Evolutionary conservation across 2,329 filamentous ascomycete species (phyloP), one percentile per base, ranked within the genome.

Genomic region (Didymella segeticola): DNA sequence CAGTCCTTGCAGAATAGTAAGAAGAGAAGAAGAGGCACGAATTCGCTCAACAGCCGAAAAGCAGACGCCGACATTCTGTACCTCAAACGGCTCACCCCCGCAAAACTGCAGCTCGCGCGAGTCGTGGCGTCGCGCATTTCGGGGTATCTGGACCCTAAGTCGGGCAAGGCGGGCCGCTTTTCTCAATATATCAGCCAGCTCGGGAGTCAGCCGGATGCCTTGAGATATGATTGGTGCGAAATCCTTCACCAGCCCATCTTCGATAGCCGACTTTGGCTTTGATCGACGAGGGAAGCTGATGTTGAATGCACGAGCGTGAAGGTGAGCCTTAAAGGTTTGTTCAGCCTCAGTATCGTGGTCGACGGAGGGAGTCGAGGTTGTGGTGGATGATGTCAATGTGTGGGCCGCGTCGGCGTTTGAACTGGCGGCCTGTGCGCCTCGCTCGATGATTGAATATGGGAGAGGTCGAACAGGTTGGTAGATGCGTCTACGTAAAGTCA

Each of bases 401-500:
- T 27, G 17, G n/a, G 31, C 19, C 30, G 34, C 22, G 26, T 54
- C 47, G 46, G 53, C 38, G 33, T 43, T 43, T 52, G 53, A 50
- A 37, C 20, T 19, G 2, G 26, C 37, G 22, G 41, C 19, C 41
- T 20, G 30, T 51, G 25, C 30, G 30, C n/a, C 20, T 33, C 25
- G 20, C 29, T 43, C 27, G 12, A 43, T 27, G 27, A 23, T 14
- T 34, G 12, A 17, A 7, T 15, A n/a, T n/a, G n/a, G n/a, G n/a
- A n/a, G n/a, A n/a, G n/a, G n/a, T n/a, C n/a, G n/a, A n/a, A n/a
- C n/a, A n/a, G n/a, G n/a, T n/a, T n/a, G n/a, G n/a, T n/a, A n/a
- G 17, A 15, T 14, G 9, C 17, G 12, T 43, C 65, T 57, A 90
- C 26, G 89, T 91, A 75, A 97, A 97, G 74, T 96, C 90, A 70